Base-by-base conservation (phyloP, 176 grass and related monocot genomes). In the Lolium multiflorum region DNA sequence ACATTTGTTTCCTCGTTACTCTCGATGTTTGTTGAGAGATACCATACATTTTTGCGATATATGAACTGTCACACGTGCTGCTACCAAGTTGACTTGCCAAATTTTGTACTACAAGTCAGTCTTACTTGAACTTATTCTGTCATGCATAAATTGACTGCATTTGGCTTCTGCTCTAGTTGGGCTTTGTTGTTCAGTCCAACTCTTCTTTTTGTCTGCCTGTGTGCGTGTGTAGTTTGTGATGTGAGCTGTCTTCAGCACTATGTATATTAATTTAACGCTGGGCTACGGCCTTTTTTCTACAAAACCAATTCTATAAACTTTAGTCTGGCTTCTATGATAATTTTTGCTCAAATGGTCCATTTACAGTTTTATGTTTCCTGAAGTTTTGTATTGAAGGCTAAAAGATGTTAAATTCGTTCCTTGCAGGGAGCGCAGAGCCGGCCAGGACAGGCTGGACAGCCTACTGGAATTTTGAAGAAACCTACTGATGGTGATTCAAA, bases 381-480 rank as follows among this genome's bases (percentile, higher is more conserved):
- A 38, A 37, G 51, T 11, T 44, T 69, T 37, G 59, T 38, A 68
- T 79, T 44, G 67, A 16, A 67, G 11, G 5, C 20, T 17, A 71
- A 69, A 78, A 17, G 4, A 11, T 66, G 15, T 72, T 85, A 20
- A 75, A 62, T 78, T 88, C 13, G 81, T 64, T 52, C 21, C 13
- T 44, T 66, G 66, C 82, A 99, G 87, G 97, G 97, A 85, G 85
- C 77, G 38, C 88, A 91, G 76, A 91, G 85, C 90, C 88, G 92
- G 11, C 97, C 85, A 80, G 94, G 90, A 54, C 94, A 99, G 56
- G 58, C 91, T 80, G 94, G 94, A 71, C 94, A 99, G 50, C 88
- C 93, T 80, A 14, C 82, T 73, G 94, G 92, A 88, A 91, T 95
- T 88, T 80, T 92, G 80, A 96, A 88, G 80, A 99, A 96, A 73